These are phyloP conservation scores for Leishmania tropica DNA, from an alignment of 208 protist species.

Conservation along the genomic window DNA sequence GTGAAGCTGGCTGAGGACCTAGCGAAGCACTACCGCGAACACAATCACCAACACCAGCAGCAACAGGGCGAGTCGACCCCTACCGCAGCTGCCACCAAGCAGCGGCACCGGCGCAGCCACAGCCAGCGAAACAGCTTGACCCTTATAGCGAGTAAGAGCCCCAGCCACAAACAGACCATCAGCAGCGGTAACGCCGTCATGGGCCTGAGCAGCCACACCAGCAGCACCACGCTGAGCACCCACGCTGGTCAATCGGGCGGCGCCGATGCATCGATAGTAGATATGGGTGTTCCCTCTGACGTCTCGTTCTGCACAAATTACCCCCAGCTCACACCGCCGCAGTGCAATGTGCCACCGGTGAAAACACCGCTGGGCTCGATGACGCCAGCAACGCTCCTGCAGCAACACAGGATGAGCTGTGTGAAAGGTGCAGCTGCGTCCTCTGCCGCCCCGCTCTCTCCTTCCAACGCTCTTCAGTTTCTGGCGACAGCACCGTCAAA, in stretches of 20 bases:
- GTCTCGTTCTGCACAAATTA: not conserved
- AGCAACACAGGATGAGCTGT: not conserved
- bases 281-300: not conserved
- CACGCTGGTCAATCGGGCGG: not conserved
- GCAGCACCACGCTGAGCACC: not conserved
- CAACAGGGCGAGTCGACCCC: not conserved
- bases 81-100: not conserved
- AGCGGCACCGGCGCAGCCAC: not conserved
- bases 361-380: not conserved
- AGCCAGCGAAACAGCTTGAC: not conserved
- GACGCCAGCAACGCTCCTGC: not conserved
- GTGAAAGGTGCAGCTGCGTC: no score
- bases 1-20: slow-evolving; percentile 51
- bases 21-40: slow-evolving; percentile 5
- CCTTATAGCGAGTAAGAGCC: not conserved
- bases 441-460: not conserved
- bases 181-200: not conserved
- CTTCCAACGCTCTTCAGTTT: not conserved
- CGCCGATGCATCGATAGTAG: not conserved
- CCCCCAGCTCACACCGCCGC: not conserved
- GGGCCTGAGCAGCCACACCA: not conserved
- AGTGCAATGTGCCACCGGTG: not conserved
- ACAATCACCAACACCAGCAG: slow-evolving; percentile 6
- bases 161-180: not conserved
- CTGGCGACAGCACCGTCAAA: not conserved